Base-by-base conservation (phyloP, 2,329 filamentous ascomycete species). In the Neonectria magnoliae region DNA sequence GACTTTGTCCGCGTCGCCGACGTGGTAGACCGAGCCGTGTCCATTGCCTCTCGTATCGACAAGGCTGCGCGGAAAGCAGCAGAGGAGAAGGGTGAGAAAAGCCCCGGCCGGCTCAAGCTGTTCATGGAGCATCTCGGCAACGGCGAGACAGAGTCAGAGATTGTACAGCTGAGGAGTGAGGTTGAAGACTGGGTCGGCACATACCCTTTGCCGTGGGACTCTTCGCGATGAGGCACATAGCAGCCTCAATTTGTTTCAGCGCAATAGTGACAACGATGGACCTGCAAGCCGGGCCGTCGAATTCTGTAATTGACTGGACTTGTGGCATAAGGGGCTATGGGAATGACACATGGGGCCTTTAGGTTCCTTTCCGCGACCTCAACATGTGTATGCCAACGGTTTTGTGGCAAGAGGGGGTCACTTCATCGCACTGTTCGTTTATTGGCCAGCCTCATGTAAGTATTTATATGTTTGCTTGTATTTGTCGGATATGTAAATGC, bases 1-100 rank as follows among this genome's bases (percentile, higher is more conserved):
- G 96, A 99, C 81, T 99, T 98, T 81, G 88, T 88, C 59, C 88
- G 92, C 16, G 93, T 97, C 14, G 93, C 93, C 14, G 91, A 93
- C 75, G 93, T 97, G 68, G 92, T 97, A 57, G 92, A 95, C 80
- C 89, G 92, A 52, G 91, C 92, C 9, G 93, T 97, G 51, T 88
- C 87, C 31, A 93, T 97, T 72, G 91, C 93, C 1, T 86, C 91
- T 71, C 88, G 91, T 64, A 82, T 97, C 50, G 90, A 94, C 80
- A 93, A 89, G 79, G 87, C 88, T 65, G 91, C 90, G 4, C 87
- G 87, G 72, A 89, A 91, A 72, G 86, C 87, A n/a, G 88, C 90
- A 11, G 86, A 90, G 77, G 87, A 90, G 65, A 88, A 85, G 72
- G 87, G 87, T 27, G 87, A 91, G 68, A 92, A 91, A 83, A 87